phyloP scores from a whole-genome alignment of 768 basidiomycete species.

The Pleurotus platypus region DNA sequence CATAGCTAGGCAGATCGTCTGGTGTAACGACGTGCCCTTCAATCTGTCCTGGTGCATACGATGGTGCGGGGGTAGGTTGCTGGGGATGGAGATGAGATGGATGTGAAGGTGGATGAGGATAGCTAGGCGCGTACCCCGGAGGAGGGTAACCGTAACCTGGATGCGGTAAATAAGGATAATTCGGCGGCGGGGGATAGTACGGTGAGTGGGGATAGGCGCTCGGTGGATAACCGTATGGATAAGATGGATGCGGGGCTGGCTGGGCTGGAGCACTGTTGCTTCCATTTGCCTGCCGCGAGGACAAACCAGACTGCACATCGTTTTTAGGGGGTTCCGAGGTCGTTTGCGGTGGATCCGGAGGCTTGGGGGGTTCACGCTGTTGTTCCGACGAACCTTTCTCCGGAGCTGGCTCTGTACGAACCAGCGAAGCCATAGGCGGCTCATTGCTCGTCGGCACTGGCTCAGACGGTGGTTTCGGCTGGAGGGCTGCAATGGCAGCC shows the following conservation, averaged over 20 bases:
- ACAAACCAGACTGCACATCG: conserved; percentile 15
- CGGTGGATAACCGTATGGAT: conserved; percentile 46
- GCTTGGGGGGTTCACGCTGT: conserved; percentile 14
- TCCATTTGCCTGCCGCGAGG: conserved; percentile 14
- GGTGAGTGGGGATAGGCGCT: conserved; percentile 29
- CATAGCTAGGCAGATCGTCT: conserved; percentile 78
- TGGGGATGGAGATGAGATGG: conserved; percentile 15
- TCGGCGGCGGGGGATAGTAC: conserved; percentile 56
- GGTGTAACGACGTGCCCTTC: conserved; percentile 11
- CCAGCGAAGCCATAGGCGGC: conserved; percentile 17
- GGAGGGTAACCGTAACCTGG: conserved; percentile 35
- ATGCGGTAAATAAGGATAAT: conserved; percentile 65
- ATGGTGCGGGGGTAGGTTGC: conserved; percentile 11
- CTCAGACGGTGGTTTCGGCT: conserved; percentile 20
- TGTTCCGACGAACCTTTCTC: conserved; percentile 21
- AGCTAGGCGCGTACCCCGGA: conserved; percentile 20
- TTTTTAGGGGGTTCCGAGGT: conserved; percentile 12
- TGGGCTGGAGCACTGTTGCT: conserved; percentile 9
- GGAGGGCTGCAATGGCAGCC: conserved; percentile 56
- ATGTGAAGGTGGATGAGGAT: conserved; percentile 27
- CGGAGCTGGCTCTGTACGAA: conserved; percentile 16
- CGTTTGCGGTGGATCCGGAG: conserved; percentile 14
- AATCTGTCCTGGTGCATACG: neutral
- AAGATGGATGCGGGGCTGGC: conserved; percentile 25
- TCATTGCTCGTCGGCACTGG: conserved; percentile 17